These are phyloP conservation scores for Pezicula neosporulosa DNA, from an alignment of 2,329 filamentous ascomycete species.

Conservation along the genomic window DNA sequence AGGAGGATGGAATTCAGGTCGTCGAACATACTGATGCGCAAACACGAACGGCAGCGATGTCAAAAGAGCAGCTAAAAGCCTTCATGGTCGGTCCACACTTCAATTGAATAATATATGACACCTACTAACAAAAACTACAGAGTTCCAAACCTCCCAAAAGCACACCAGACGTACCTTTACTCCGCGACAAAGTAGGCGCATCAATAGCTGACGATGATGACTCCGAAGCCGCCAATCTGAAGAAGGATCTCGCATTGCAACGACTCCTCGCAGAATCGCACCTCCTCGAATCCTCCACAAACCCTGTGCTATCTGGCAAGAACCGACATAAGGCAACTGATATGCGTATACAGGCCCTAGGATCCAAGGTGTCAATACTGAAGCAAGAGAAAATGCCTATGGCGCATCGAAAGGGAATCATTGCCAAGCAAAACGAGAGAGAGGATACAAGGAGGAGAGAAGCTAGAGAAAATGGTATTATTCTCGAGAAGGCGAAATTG, in stretches of 20 bases:
- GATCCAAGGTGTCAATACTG: slow-evolving; percentile 72
- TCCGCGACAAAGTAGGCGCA: slow-evolving; percentile 17
- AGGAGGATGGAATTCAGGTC: slow-evolving; percentile 37
- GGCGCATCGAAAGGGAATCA: slow-evolving; percentile 80
- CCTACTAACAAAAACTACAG: slow-evolving; percentile 13
- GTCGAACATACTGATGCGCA: slow-evolving; percentile 35
- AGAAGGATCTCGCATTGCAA: slow-evolving; percentile 90
- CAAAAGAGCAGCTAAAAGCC: slow-evolving; percentile 68
- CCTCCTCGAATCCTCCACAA: slow-evolving; percentile 63
- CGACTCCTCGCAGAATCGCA: slow-evolving; percentile 89
- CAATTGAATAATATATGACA: too few relatives aligned
- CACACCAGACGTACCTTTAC: slow-evolving; percentile 16
- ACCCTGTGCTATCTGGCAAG: slow-evolving; percentile 52
- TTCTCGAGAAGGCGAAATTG: slow-evolving; percentile 62
- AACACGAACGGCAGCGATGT: slow-evolving; percentile 38
- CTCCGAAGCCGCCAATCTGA: slow-evolving; percentile 65
- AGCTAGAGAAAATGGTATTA: slow-evolving; percentile 85
- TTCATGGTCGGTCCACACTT: slow-evolving; percentile 62
- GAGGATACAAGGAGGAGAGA: slow-evolving; percentile 73
- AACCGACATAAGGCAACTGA: slow-evolving; percentile 80
- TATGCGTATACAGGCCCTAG: slow-evolving; percentile 76
- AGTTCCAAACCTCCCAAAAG: slow-evolving; percentile 26
- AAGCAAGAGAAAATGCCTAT: slow-evolving; percentile 87
- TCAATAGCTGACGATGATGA: slow-evolving; percentile 46
- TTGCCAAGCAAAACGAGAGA: slow-evolving; percentile 56